These are phyloP conservation scores for Chlorociboria aeruginascens DNA, from an alignment of 495 filamentous ascomycete genomes.

Conservation along the genomic window DNA sequence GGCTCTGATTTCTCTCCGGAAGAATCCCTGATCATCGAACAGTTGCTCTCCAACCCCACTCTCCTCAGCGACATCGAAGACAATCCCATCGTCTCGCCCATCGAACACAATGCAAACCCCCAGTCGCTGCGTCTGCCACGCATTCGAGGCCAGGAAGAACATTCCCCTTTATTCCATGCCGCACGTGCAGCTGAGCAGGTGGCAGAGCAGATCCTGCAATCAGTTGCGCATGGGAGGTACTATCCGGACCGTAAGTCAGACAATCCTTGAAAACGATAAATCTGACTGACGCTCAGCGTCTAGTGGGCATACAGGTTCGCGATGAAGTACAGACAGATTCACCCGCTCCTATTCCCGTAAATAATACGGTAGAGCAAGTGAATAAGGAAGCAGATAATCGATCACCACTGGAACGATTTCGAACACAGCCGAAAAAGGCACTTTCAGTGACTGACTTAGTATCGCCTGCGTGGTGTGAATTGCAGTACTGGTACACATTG, in stretches of 20 bases:
- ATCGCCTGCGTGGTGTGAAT: conserved; percentile 86
- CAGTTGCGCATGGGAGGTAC: conserved; percentile 18
- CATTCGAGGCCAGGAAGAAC: conserved; percentile 30
- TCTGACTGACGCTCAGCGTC: conserved; percentile 49
- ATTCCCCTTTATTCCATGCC: conserved; percentile 25
- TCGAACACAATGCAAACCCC: conserved; percentile 24
- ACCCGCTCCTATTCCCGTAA: background rate
- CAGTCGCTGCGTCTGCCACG: conserved; percentile 29
- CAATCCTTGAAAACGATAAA: conserved; percentile 1
- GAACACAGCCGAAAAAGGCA: conserved; percentile 60
- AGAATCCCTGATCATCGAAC: conserved; percentile 35
- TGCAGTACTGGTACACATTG: conserved; percentile 84
- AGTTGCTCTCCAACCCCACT: conserved; percentile 12
- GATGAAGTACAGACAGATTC: background rate
- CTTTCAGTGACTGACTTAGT: conserved; percentile 87
- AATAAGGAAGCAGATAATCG: conserved; percentile 17
- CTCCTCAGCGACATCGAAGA: conserved; percentile 2
- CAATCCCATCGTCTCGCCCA: conserved; percentile 19
- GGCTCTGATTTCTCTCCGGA: conserved; percentile 59
- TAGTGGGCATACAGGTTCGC: conserved; percentile 43
- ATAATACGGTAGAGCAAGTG: background rate
- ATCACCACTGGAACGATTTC: conserved; percentile 55
- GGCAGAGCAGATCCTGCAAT: conserved; percentile 11
- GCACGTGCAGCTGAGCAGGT: conserved; percentile 23
- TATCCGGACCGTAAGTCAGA: conserved; percentile 39